Base-by-base conservation (phyloP, 2,329 filamentous ascomycete species). In the Trichoderma oligosporum region DNA sequence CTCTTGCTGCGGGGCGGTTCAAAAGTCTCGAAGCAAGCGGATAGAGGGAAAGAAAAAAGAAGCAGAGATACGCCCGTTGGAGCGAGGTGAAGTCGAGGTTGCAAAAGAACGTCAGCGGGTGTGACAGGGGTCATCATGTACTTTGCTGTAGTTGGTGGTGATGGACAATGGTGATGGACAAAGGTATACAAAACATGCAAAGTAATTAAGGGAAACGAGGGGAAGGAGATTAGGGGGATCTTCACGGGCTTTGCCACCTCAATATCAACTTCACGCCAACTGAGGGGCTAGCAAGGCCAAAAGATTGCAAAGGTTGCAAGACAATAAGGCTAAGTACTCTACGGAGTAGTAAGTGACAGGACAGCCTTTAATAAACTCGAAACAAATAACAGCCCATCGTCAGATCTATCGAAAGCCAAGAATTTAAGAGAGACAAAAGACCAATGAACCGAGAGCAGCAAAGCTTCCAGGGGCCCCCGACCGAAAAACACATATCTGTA, bases 231-330 rank as follows among this genome's bases (percentile, higher is more conserved):
- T 55, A 18, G 51, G 12, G 51, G 12, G 51, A 55, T 55, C 41
- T 24, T 55, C 51, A n/a, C 41, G 18, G 20, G 38, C 24, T 16
- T 55, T 35, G 51, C 51, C 51, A 55, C 51, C 31, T 38, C 22
- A 39, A 4, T 16, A 12, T 44, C 22, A 44, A 11, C 12, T 41
- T 20, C 20, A 44, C 22, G 22, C 41, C 41, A 44, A 44, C 20
- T 20, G 22, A 22, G 49, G 18, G 22, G 20, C 12, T 29, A 25
- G 38, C 39, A 9, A 53, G 25, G 38, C 5, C 11, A 11, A 11
- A n/a, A n/a, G n/a, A n/a, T n/a, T n/a, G n/a, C n/a, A n/a, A 16
- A 36, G 20, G 33, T 36, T 35, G 27, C 45, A n/a, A 25, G n/a
- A 16, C 33, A 7, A 47, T 5, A 0, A 3, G 25, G 20, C n/a